A percentile compares a stretch with the other conserved stretches of the same genome.
Evolutionary conservation across 768 basidiomycete species (phyloP).

Genomic region (Crepidotus variabilis): DNA sequence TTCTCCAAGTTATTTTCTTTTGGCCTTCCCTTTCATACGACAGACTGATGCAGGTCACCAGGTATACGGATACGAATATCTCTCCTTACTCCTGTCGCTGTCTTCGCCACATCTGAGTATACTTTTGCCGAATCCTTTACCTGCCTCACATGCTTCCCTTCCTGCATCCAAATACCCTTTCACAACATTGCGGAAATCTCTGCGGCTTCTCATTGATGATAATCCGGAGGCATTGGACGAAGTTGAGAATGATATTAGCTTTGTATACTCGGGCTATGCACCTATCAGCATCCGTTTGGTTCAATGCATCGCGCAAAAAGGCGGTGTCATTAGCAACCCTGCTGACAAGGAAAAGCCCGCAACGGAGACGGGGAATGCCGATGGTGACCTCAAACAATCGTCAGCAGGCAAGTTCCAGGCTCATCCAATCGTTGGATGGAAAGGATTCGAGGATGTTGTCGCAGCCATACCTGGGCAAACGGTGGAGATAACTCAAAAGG

Average conservation of each 20-base stretch:
- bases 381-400: slow-evolving; percentile 32
- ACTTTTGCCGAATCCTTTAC: slow-evolving; percentile 65
- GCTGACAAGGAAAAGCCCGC: slow-evolving; percentile 50
- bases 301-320: slow-evolving; percentile 91
- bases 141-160: slow-evolving; percentile 40
- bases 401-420: slow-evolving; percentile 64
- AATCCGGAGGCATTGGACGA: slow-evolving; percentile 71
- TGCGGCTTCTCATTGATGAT: slow-evolving; percentile 92
- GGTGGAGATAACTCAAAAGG: slow-evolving; percentile 67
- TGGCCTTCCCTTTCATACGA: slow-evolving; percentile 10
- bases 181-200: slow-evolving; percentile 66
- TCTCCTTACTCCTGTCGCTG: slow-evolving; percentile 66
- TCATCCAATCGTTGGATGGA: slow-evolving; percentile 95
- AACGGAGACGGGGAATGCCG: slow-evolving; percentile 28
- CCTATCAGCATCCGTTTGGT: slow-evolving; percentile 89
- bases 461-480: slow-evolving; percentile 80
- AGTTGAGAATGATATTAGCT: slow-evolving; percentile 91
- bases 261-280: slow-evolving; percentile 95
- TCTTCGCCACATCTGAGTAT: slow-evolving; percentile 64
- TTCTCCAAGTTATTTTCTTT: slow-evolving; percentile 60
- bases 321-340: slow-evolving; percentile 81
- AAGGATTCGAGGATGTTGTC: slow-evolving; percentile 91
- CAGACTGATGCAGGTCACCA: slow-evolving; percentile 35
- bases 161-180: slow-evolving; percentile 66
- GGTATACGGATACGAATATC: slow-evolving; percentile 74